Conservation (phyloP, 1,284 basidiomycete species). For the Ustilago loliicola region DNA sequence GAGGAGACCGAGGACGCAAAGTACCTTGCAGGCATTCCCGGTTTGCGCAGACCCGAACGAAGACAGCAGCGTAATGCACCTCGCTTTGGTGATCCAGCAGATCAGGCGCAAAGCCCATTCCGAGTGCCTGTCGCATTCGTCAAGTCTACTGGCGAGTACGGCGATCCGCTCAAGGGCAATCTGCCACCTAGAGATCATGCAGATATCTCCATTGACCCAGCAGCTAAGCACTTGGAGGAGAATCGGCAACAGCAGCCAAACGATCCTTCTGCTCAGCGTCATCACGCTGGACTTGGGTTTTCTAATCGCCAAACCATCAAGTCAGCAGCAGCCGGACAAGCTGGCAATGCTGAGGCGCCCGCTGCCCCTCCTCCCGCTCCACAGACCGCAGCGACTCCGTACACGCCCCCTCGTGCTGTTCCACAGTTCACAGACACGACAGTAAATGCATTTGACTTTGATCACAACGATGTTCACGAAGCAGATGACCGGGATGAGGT, state of each 20-base stretch:
- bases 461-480: neutral
- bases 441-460: conserved; percentile 23
- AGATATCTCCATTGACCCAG: conserved; percentile 10
- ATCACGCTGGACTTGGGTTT: conserved; percentile 56
- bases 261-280: conserved; percentile 22
- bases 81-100: conserved; percentile 46
- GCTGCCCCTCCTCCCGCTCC: neutral
- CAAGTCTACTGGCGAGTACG: conserved; percentile 52
- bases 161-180: conserved; percentile 40
- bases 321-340: conserved; percentile 11
- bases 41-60: conserved; percentile 30
- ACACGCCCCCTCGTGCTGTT: conserved; percentile 19
- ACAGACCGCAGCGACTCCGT: conserved; percentile 21
- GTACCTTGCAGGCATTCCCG: conserved; percentile 54
- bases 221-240: conserved; percentile 24
- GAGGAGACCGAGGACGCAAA: conserved; percentile 52
- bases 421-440: conserved; percentile 14
- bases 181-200: conserved; percentile 25
- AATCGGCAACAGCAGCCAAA: conserved; percentile 17
- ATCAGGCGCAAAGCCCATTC: conserved; percentile 31
- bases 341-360: neutral
- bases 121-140: conserved; percentile 57
- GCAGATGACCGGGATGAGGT: conserved; percentile 45
- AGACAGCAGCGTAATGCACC: conserved; percentile 19
- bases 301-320: conserved; percentile 22